Conservation (phyloP, 2,329 filamentous ascomycete species). For the Colletotrichum eleusines region DNA sequence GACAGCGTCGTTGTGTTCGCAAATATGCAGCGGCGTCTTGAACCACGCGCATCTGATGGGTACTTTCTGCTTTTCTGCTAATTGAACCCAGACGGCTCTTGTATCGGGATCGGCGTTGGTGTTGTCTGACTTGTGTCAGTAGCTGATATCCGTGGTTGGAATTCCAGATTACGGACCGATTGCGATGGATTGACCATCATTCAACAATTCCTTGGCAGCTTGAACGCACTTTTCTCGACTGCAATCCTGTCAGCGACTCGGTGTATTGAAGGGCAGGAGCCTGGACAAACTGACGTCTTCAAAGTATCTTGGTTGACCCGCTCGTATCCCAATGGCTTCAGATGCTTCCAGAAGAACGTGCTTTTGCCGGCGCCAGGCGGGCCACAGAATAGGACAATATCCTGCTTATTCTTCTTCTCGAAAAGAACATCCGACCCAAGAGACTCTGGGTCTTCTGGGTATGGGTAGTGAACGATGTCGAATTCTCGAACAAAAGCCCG, state of each 20-base stretch:
- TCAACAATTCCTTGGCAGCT: slow-evolving; percentile 74
- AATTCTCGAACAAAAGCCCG: slow-evolving; percentile 78
- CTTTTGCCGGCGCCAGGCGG: slow-evolving; percentile 93
- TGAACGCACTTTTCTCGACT: slow-evolving; percentile 76
- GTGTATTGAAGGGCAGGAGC: rapidly evolving
- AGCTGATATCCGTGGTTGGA: background rate
- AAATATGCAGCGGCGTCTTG: slow-evolving; percentile 75
- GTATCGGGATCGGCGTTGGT: slow-evolving; percentile 90
- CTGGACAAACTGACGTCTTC: slow-evolving; percentile 66
- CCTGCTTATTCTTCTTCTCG: slow-evolving; percentile 73
- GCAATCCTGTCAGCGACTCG: slow-evolving; percentile 42
- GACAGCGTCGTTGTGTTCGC: slow-evolving; percentile 89
- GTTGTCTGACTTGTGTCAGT: slow-evolving; percentile 73
- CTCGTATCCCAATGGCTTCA: slow-evolving; percentile 83
- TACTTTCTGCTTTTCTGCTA: slow-evolving; percentile 77
- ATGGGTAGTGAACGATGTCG: slow-evolving; percentile 71
- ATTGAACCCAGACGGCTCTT: slow-evolving; percentile 79
- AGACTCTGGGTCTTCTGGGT: slow-evolving; percentile 49
- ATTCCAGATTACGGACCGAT: slow-evolving; percentile 71
- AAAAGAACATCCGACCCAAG: slow-evolving; percentile 55
- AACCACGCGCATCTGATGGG: slow-evolving; percentile 91
- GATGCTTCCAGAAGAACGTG: slow-evolving; percentile 84
- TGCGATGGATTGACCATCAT: slow-evolving; percentile 75
- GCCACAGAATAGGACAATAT: slow-evolving; percentile 88
- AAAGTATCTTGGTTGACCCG: slow-evolving; percentile 92